Base-by-base conservation (phyloP, 768 basidiomycete species). In the Kwoniella sp. region DNA sequence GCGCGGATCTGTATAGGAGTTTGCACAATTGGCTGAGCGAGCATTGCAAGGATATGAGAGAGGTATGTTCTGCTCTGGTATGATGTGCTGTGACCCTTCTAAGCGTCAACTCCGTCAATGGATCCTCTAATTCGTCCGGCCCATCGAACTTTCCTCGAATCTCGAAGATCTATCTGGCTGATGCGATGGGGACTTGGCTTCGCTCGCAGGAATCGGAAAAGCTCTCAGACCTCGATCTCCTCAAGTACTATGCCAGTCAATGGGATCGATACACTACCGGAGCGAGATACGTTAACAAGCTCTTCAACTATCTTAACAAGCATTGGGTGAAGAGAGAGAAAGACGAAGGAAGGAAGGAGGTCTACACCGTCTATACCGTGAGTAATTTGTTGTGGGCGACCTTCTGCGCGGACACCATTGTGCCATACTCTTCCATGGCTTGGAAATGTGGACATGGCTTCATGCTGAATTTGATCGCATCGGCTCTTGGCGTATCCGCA, bases 241-340 rank as follows among this genome's bases (percentile, higher is more conserved):
- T 99, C 61, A 87, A 89, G 69, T 97, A 91, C 79, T 99, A 98
- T 77, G 92, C 92, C 1, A 79, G 82, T 65, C 93, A 97, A 81
- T 98, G 96, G 96, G 90, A 91, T 73, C 86, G 93, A 50, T 98
- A 97, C 83, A 99, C 96, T 0, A 95, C 89, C 1, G 95, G 95
- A 53, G 94, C 95, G 0, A 93, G 91, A 77, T 98, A 96, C 79
- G 92, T 97, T 82, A 95, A 98, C 80, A 90, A 95, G 61, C 83
- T 99, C 37, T 98, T 98, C 84, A 94, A 92, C 1, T 98, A 98
- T 83, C 86, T 99, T 63, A 98, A 99, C 82, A 91, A 95, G 57
- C 93, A 98, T 82, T 99, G 96, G 96, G 95, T 99, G 50, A 95
- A 94, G 83, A 86, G 95, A 58, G 96, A 99, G 80, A 87, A 94